Conservation (phyloP, 257 asterid genomes). For the Scutellaria barbata region DNA sequence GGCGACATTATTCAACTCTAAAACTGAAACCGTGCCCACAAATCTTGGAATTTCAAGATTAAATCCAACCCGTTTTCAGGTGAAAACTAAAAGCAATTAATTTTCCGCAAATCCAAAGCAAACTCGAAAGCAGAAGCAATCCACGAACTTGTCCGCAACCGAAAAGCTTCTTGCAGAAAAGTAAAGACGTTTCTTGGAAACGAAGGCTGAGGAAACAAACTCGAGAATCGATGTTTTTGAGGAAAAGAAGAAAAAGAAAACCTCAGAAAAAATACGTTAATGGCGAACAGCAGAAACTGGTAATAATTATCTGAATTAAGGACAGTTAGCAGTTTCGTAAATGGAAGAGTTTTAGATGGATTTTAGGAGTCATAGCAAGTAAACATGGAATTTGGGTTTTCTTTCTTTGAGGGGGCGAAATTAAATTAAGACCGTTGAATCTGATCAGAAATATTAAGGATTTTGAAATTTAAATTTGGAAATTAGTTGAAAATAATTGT, state of each 20-base stretch:
- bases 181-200: slow-evolving; percentile 28
- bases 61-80: slow-evolving; percentile 30
- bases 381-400: slow-evolving; percentile 12
- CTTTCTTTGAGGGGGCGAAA: background rate
- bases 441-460: background rate
- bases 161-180: slow-evolving; percentile 37
- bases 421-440: slow-evolving; percentile 37
- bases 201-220: slow-evolving; percentile 25
- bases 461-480: slow-evolving; percentile 34
- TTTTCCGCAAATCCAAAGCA: slow-evolving; percentile 21
- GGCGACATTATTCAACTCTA: slow-evolving; percentile 13
- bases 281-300: slow-evolving; percentile 27
- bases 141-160: slow-evolving; percentile 36
- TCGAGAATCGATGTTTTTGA: background rate
- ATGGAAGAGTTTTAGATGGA: slow-evolving; percentile 11
- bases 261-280: slow-evolving; percentile 14
- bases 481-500: slow-evolving; percentile 28
- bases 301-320: slow-evolving; percentile 24
- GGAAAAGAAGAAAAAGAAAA: background rate
- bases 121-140: slow-evolving; percentile 38
- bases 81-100: slow-evolving; percentile 17
- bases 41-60: background rate
- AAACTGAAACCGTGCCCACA: slow-evolving; percentile 9
- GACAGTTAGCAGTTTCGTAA: slow-evolving; percentile 26
- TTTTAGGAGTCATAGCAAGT: slow-evolving; percentile 3